These are phyloP conservation scores for Podospora pseudopauciseta DNA, from an alignment of 495 filamentous ascomycete species.

Conservation along the genomic window DNA sequence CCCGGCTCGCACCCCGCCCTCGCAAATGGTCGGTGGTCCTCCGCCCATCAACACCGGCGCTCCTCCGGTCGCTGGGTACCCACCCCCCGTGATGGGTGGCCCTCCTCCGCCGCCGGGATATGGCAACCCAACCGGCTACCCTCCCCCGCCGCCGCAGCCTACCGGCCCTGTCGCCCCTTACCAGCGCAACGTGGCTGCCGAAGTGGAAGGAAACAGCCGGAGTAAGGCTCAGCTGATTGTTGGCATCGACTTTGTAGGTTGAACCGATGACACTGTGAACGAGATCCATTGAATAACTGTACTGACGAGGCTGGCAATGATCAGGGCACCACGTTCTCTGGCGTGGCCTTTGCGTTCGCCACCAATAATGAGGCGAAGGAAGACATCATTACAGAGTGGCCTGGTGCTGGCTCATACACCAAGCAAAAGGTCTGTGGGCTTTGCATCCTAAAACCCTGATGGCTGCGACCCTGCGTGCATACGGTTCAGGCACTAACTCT, in stretches of 20 bases:
- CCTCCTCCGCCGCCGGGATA: conserved; percentile 48
- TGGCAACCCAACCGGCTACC: conserved; percentile 39
- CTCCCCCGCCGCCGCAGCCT: conserved; percentile 43
- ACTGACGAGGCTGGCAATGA: conserved; percentile 24
- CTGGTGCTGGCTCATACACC: conserved; percentile 68
- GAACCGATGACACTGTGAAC: not conserved
- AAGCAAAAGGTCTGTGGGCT: conserved; percentile 61
- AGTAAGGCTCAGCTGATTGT: conserved; percentile 78
- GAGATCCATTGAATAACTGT: not conserved
- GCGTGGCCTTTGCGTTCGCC: conserved; percentile 71
- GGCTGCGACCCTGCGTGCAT: not conserved
- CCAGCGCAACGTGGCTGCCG: conserved; percentile 59
- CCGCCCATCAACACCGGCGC: conserved; percentile 66
- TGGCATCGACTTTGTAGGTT: conserved; percentile 74
- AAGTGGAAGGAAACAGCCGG: conserved; percentile 81
- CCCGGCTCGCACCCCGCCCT: conserved; percentile 49
- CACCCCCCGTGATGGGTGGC: conserved; percentile 52
- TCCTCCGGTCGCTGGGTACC: conserved; percentile 50
- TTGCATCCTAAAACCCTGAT: not conserved
- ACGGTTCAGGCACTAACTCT: not conserved
- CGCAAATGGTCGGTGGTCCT: conserved; percentile 65
- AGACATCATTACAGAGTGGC: conserved; percentile 77
- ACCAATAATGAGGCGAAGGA: conserved; percentile 74
- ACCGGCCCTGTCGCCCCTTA: conserved; percentile 43
- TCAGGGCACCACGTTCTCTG: conserved; percentile 72